Conservation (phyloP, 2,329 filamentous ascomycete genomes). For the Aspergillus ibericus region DNA sequence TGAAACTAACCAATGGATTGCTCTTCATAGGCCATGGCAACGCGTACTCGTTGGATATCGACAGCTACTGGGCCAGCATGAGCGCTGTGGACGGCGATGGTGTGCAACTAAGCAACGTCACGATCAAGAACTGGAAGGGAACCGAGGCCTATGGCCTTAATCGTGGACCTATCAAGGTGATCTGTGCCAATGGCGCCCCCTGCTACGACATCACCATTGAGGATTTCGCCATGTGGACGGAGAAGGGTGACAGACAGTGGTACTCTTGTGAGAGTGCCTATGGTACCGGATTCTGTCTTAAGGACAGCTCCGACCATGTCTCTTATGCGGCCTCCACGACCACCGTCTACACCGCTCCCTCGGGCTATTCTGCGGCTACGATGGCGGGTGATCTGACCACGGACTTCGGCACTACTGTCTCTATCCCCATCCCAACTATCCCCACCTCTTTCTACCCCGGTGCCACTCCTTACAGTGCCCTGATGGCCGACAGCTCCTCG, state of each 20-base stretch:
- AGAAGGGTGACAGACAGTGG: conserved; percentile 25
- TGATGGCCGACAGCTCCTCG: conserved; percentile 15
- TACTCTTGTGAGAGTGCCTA: conserved; percentile 54
- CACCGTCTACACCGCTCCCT: conserved; percentile 25
- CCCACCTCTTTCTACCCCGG: conserved; percentile 32
- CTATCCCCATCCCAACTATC: conserved; percentile 26
- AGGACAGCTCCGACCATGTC: conserved; percentile 23
- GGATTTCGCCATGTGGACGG: conserved; percentile 53
- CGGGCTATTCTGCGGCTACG: conserved; percentile 28
- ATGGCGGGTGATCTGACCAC: conserved; percentile 28
- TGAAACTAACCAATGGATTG: conserved; percentile 27
- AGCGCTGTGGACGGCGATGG: conserved; percentile 47
- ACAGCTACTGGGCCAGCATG: conserved; percentile 55
- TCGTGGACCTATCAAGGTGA: conserved; percentile 56
- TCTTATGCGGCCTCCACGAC: conserved; percentile 21
- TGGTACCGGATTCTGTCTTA: conserved; percentile 50
- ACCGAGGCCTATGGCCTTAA: conserved; percentile 49
- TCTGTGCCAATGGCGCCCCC: conserved; percentile 52
- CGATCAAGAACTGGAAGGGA: conserved; percentile 58
- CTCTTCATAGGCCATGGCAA: conserved; percentile 52
- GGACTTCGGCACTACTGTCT: conserved; percentile 25
- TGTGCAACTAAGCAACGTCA: conserved; percentile 55
- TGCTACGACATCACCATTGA: conserved; percentile 55
- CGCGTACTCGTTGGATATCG: conserved; percentile 58
- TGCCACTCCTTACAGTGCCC: conserved; percentile 30